phyloP scores from a whole-genome alignment of 345 rosid species.

The Lumnitzera littorea region DNA sequence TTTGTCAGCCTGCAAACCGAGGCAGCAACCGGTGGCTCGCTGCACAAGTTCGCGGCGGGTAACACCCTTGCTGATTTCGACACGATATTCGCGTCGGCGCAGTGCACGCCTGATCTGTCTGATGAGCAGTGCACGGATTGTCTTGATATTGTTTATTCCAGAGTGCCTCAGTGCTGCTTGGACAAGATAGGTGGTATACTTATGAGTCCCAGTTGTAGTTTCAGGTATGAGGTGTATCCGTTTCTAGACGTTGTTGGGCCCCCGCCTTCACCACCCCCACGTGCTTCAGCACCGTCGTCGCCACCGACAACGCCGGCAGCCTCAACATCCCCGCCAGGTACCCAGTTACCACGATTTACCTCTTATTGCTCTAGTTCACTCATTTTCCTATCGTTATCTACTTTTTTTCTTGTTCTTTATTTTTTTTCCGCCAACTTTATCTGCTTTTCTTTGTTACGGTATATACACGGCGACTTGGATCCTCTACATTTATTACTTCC shows the following conservation, averaged over 20 bases:
- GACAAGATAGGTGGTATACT: slow-evolving; percentile 5
- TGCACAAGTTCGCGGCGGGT: slow-evolving; percentile 1
- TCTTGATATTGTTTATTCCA: not conserved
- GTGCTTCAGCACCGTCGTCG: not conserved
- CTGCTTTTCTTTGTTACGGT: no score
- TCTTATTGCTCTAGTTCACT: no score
- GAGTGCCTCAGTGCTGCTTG: not conserved
- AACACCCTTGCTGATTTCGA: not conserved
- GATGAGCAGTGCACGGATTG: not conserved
- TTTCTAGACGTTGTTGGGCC: not conserved
- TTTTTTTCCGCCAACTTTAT: no score
- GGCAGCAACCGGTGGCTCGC: slow-evolving; percentile 2
- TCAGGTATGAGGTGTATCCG: slow-evolving; percentile 4
- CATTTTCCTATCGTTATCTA: no score
- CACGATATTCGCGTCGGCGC: slow-evolving; percentile 1
- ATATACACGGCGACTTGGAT: no score
- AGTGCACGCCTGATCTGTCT: slow-evolving; percentile 12
- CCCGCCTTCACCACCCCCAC: not conserved
- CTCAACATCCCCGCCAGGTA: not conserved
- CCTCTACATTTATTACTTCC: no score
- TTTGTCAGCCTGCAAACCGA: not conserved
- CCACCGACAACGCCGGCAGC: not conserved
- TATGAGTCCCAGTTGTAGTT: slow-evolving; percentile 6
- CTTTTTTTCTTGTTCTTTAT: no score
- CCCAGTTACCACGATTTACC: not conserved